Evolutionary conservation across 805 yeast genomes (phyloP).

Genomic region (Kazachstania psychrophila): DNA sequence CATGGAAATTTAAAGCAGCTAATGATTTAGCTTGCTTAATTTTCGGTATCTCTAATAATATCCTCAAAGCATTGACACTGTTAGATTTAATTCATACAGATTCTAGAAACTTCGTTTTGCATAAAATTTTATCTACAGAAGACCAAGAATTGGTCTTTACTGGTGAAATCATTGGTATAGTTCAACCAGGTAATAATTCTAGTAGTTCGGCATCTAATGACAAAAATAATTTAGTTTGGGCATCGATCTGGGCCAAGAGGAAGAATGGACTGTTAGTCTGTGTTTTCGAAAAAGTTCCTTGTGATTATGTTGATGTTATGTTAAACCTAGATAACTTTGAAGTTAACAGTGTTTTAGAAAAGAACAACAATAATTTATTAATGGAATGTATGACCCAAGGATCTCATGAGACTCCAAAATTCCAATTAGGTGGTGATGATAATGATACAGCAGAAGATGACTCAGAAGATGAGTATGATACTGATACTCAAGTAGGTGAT

Average conservation of each 20-base stretch:
- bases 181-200: constrained; percentile 44
- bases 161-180: constrained; percentile 78
- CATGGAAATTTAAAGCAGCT: constrained; percentile 76
- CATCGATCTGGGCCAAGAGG: constrained; percentile 84
- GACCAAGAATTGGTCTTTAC: constrained; percentile 50
- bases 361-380: constrained; percentile 10
- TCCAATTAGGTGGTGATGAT: constrained; percentile 3
- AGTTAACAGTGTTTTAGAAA: constrained; percentile 21
- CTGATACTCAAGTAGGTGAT: not conserved
- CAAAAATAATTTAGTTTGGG: constrained; percentile 51
- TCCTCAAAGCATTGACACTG: constrained; percentile 52
- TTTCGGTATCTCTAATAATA: constrained; percentile 68
- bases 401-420: constrained; percentile 1
- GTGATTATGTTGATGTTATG: constrained; percentile 53
- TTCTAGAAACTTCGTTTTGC: constrained; percentile 58
- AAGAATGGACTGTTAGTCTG: constrained; percentile 63
- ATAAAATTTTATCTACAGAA: constrained; percentile 37
- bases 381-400: not conserved
- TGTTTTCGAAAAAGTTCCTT: constrained; percentile 79
- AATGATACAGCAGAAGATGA: not conserved
- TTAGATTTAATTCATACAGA: constrained; percentile 73
- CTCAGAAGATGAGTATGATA: not conserved
- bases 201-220: constrained; percentile 4
- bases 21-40: constrained; percentile 83
- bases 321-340: constrained; percentile 30